phyloP scores from a whole-genome alignment of 495 filamentous ascomycete genomes.

The Cetradonia linearis region DNA sequence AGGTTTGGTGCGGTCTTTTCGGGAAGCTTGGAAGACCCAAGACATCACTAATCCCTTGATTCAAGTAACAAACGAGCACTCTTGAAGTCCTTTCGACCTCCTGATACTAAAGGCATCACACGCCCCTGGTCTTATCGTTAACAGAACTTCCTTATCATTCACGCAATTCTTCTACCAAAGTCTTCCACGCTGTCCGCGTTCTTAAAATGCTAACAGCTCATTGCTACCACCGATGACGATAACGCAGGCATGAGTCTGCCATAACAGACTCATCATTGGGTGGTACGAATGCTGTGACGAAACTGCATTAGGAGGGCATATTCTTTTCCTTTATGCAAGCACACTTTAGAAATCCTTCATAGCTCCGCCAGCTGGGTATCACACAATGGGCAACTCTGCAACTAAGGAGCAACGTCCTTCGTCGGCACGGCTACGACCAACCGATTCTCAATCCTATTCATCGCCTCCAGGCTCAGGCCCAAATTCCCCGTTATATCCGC shows the following conservation, averaged over 20 bases:
- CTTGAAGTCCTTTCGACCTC: background rate
- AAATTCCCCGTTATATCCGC: conserved; percentile 22
- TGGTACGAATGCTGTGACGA: background rate
- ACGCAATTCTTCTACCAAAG: background rate
- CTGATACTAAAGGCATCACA: background rate
- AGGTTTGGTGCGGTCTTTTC: background rate
- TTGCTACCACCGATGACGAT: conserved; percentile 1
- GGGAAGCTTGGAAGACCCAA: conserved; percentile 7
- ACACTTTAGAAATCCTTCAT: background rate
- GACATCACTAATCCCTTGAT: background rate
- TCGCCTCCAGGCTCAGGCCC: conserved; percentile 21
- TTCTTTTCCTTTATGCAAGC: background rate
- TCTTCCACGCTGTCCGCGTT: background rate
- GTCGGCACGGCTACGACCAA: conserved; percentile 22
- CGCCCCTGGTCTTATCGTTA: conserved; percentile 3
- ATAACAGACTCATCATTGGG: background rate
- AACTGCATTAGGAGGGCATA: background rate
- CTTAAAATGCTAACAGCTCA: conserved; percentile 7
- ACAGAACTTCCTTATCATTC: background rate
- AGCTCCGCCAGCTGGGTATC: background rate
- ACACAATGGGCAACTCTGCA: conserved; percentile 48
- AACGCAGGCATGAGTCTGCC: background rate
- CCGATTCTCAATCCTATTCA: conserved; percentile 20
- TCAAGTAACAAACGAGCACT: background rate
- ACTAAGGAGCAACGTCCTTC: conserved; percentile 47